Percentiles rank a stretch among this genome's conserved stretches.
Conservation (phyloP, 2,329 filamentous ascomycete genomes). For the Claviceps citrina region DNA sequence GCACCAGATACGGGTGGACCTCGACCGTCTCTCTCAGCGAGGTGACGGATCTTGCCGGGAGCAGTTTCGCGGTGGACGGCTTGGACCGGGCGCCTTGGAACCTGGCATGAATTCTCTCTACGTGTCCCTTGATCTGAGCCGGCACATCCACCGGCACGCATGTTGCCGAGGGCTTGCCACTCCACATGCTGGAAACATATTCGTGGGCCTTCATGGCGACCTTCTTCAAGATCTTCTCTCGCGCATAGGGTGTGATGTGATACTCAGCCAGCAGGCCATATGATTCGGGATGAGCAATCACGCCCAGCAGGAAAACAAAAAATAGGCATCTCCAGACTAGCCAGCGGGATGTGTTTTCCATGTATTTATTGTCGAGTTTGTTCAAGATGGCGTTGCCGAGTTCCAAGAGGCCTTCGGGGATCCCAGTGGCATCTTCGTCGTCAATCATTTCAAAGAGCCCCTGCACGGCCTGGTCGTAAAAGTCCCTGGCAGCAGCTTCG, state of each 20-base stretch:
- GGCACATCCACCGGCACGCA: conserved; percentile 32
- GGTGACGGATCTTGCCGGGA: conserved; percentile 57
- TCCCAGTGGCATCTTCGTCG: conserved; percentile 67
- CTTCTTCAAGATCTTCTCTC: conserved; percentile 66
- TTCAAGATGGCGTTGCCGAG: conserved; percentile 71
- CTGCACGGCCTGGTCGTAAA: conserved; percentile 69
- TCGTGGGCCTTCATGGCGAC: conserved; percentile 69
- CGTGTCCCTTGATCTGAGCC: conserved; percentile 47
- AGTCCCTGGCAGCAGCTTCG: conserved; percentile 69
- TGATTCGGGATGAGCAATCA: conserved; percentile 78
- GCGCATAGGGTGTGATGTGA: conserved; percentile 79
- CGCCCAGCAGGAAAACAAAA: conserved; percentile 67
- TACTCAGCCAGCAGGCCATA: conserved; percentile 70
- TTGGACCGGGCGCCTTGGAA: conserved; percentile 41
- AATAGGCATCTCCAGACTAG: conserved; percentile 88
- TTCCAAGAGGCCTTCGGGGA: conserved; percentile 72
- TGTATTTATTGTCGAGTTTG: conserved; percentile 57
- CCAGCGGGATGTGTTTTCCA: conserved; percentile 64
- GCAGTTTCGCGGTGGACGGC: conserved; percentile 39
- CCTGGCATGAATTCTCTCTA: conserved; percentile 54
- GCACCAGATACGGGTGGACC: conserved; percentile 63
- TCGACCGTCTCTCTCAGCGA: conserved; percentile 62
- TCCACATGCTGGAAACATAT: conserved; percentile 67
- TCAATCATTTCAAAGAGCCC: conserved; percentile 76
- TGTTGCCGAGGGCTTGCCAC: conserved; percentile 44